Evolutionary conservation across 768 basidiomycete genomes (phyloP).

Genomic region (Macrolepiota dolichaula): DNA sequence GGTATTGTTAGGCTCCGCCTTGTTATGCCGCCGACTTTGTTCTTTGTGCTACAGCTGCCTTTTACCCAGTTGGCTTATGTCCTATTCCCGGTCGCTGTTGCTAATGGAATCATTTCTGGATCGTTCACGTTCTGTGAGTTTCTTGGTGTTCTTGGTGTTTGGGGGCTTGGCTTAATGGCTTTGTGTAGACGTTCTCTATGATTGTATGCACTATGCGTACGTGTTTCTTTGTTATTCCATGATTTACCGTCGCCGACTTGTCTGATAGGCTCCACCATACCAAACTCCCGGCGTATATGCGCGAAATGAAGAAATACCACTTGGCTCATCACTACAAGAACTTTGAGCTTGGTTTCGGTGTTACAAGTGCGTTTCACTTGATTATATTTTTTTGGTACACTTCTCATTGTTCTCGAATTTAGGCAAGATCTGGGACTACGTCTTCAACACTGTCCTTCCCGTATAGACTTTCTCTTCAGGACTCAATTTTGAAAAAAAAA

Average conservation of each 20-base stretch:
- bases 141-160: too few relatives aligned
- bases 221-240: conserved; percentile 22
- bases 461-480: conserved; percentile 34
- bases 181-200: conserved; percentile 70
- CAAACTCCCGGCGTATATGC: conserved; percentile 79
- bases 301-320: conserved; percentile 96
- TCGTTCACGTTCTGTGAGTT: conserved; percentile 71
- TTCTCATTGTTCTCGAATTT: background rate
- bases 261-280: conserved; percentile 74
- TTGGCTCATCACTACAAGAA: conserved; percentile 98
- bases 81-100: conserved; percentile 79
- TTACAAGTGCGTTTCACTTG: conserved; percentile 62
- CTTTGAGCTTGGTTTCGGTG: conserved; percentile 95
- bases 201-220: conserved; percentile 90
- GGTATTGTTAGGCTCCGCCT: conserved; percentile 63
- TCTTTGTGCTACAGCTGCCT: conserved; percentile 72
- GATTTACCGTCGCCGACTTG: conserved; percentile 10
- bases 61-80: conserved; percentile 83
- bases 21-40: conserved; percentile 94
- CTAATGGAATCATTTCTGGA: conserved; percentile 91
- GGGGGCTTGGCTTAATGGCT: background rate
- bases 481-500: background rate
- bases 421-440: conserved; percentile 93
- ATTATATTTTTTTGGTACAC: background rate
- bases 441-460: conserved; percentile 80